Percentiles rank a stretch among this genome's conserved stretches.
These are phyloP conservation scores for Carex pumila DNA, from an alignment of 176 grass and related monocot species.

Conservation along the genomic window DNA sequence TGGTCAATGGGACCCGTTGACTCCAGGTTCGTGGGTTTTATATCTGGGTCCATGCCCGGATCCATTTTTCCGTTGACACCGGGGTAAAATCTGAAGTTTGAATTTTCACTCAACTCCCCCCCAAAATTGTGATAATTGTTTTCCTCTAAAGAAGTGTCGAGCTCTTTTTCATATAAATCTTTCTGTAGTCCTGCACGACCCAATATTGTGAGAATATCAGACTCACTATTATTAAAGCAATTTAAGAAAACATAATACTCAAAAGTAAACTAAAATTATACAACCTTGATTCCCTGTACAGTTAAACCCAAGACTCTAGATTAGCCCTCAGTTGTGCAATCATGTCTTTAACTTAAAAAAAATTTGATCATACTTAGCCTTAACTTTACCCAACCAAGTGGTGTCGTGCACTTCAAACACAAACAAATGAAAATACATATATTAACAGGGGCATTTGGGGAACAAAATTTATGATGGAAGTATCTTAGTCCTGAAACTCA, in stretches of 20 bases:
- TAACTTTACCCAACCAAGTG: background rate
- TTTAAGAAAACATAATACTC: background rate
- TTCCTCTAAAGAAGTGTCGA: conserved; percentile 9
- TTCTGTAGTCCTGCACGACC: background rate
- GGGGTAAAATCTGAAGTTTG: background rate
- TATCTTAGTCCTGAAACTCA: background rate
- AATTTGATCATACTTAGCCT: background rate
- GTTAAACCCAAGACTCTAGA: background rate
- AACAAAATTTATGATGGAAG: background rate
- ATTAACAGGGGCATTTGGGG: background rate
- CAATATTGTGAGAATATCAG: background rate
- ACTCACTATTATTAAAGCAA: background rate
- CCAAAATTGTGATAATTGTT: conserved; percentile 10
- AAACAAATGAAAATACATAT: background rate
- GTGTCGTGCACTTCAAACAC: background rate
- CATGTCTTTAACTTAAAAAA: background rate
- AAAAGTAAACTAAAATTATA: background rate
- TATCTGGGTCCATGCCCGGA: background rate
- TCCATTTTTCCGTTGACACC: background rate
- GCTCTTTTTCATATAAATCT: conserved; percentile 10
- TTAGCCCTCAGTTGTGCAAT: background rate
- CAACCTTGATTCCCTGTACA: background rate
- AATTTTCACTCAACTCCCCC: conserved; percentile 5
- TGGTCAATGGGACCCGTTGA: conserved; percentile 12
- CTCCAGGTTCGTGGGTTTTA: background rate